Evolutionary conservation across 2,329 filamentous ascomycete genomes (phyloP), one percentile per base, ranked within the genome.

Genomic region (Fusarium humuli): DNA sequence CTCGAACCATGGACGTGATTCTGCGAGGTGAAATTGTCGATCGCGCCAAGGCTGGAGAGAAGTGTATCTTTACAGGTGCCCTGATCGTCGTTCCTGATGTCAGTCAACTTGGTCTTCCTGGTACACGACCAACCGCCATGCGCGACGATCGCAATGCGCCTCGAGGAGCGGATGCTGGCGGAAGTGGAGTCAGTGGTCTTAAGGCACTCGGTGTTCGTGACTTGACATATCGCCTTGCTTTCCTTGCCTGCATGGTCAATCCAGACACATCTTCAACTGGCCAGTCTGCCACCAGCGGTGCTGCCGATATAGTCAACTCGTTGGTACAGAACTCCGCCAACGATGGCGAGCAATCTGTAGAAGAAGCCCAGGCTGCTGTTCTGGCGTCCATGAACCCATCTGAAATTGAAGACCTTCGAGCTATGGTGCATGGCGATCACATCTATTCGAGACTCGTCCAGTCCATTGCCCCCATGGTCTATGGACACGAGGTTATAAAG

Each of bases 81-180:
- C 83, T 98, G 70, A 98, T 99, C 65, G 96, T 99, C 20, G 94
- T 99, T 34, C 96, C 96, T 1, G 96, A 99, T 79, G 94, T 99
- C 65, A 97, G 94, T 77, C 96, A 98, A 79, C 88, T 99, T 60
- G 92, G 94, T 41, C 89, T 98, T 30, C 96, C 96, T 4, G 96
- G 96, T 49, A 86, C 94, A 25, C 87, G 92, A 59, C 92, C 94
- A 18, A 94, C 94, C 65, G 93, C 94, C 22, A 89, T 95, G 40
- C 89, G 95, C 65, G 95, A 98, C 76, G 94, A 93, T 66, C 88
- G 90, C 52, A 91, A 91, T 72, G 88, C 89, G 5, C 83, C 87
- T 52, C 89, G 94, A 63, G 91, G 90, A 59, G 90, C 88, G 54
- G 95, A 97, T 75, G 93, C 88, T 16, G 94, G 94, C 22, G 94